Evolutionary conservation across 2,329 filamentous ascomycete species (phyloP).

Genomic region (Bipolaris bicolor): DNA sequence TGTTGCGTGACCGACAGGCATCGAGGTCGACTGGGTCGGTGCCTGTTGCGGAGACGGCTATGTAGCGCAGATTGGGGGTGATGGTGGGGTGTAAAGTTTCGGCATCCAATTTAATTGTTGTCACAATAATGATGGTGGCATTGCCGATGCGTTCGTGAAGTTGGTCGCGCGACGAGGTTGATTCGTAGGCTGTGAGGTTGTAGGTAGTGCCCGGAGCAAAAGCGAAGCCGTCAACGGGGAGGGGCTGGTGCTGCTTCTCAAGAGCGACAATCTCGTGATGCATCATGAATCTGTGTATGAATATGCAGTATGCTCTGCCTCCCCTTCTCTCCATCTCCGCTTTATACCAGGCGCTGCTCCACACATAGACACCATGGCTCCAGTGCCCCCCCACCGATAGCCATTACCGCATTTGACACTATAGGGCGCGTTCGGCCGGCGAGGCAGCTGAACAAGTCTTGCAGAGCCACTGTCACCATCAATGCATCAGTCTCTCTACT

Average conservation of each 20-base stretch:
- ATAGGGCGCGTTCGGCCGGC: conserved; percentile 11
- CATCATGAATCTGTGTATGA: conserved; percentile 16
- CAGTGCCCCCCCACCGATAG: not conserved
- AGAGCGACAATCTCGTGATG: conserved; percentile 57
- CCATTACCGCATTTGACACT: conserved; percentile 9
- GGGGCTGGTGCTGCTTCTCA: conserved; percentile 52
- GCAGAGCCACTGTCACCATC: not conserved
- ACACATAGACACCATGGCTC: not conserved
- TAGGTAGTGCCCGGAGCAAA: conserved; percentile 48
- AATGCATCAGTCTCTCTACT: not conserved
- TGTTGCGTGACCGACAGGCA: conserved; percentile 51
- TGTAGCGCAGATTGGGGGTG: conserved; percentile 53
- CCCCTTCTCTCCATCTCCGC: not conserved
- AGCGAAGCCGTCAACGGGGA: conserved; percentile 45
- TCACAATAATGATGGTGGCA: conserved; percentile 56
- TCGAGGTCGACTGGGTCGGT: conserved; percentile 56
- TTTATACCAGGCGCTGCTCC: not conserved
- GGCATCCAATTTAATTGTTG: conserved; percentile 51
- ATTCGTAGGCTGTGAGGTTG: conserved; percentile 50
- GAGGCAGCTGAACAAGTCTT: not conserved
- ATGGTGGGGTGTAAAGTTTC: conserved; percentile 46
- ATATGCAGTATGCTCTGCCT: not conserved
- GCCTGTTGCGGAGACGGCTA: conserved; percentile 56
- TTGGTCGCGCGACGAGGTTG: conserved; percentile 31
- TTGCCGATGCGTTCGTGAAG: conserved; percentile 52